These are phyloP conservation scores for Penicillium malachiteum DNA, from an alignment of 495 filamentous ascomycete species.

Conservation along the genomic window DNA sequence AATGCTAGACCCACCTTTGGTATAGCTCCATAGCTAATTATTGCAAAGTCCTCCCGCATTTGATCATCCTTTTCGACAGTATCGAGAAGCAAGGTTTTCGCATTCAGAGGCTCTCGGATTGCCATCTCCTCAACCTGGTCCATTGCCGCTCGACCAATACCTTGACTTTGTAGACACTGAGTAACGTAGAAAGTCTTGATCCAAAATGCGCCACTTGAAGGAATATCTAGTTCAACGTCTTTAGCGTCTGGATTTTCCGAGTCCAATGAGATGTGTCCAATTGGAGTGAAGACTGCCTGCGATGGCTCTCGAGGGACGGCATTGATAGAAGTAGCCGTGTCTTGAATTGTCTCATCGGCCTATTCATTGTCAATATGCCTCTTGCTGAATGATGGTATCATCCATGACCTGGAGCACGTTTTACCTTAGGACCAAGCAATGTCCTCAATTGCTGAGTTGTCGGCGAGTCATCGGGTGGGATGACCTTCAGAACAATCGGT, in stretches of 20 bases:
- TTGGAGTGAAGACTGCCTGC: slow-evolving; percentile 16
- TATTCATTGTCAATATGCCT: slow-evolving; percentile 3
- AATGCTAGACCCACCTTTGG: slow-evolving; percentile 19
- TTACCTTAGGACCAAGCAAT: neutral
- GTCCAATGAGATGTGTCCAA: slow-evolving; percentile 35
- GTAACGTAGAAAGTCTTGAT: slow-evolving; percentile 29
- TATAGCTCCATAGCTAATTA: slow-evolving; percentile 8
- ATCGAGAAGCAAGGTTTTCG: slow-evolving; percentile 22
- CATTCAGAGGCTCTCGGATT: slow-evolving; percentile 20
- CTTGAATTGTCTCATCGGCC: slow-evolving; percentile 11
- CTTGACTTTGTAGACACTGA: slow-evolving; percentile 19
- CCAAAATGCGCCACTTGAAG: slow-evolving; percentile 22
- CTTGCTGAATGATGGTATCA: neutral
- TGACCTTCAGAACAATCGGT: slow-evolving; percentile 2
- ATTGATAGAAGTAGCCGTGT: slow-evolving; percentile 25
- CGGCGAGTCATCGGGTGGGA: slow-evolving; percentile 11
- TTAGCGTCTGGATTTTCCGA: slow-evolving; percentile 15
- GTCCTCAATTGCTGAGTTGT: neutral
- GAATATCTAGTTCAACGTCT: slow-evolving; percentile 16
- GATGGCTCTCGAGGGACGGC: slow-evolving; percentile 15
- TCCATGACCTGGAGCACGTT: neutral
- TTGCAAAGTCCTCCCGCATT: slow-evolving; percentile 21
- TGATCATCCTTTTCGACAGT: slow-evolving; percentile 19
- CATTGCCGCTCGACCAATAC: slow-evolving; percentile 31
- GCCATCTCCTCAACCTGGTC: slow-evolving; percentile 28